These are phyloP conservation scores for Psilocybe cubensis DNA, from an alignment of 768 basidiomycete species.

Conservation along the genomic window DNA sequence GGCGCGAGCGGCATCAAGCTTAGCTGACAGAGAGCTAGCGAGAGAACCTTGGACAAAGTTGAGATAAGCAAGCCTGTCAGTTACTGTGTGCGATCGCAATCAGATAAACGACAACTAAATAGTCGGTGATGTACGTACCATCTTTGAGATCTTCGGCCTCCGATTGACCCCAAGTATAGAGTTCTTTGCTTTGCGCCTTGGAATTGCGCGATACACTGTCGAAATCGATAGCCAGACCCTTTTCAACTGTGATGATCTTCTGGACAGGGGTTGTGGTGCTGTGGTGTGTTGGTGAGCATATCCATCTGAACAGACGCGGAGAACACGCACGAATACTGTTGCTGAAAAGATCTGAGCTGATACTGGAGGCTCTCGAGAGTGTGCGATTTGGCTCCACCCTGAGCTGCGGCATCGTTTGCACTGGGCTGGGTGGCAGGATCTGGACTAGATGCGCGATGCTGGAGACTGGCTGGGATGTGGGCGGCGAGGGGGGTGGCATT, in stretches of 20 bases:
- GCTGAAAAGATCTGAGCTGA: constrained; percentile 72
- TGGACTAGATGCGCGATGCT: constrained; percentile 37
- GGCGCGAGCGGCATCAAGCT: constrained; percentile 64
- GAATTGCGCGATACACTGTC: constrained; percentile 67
- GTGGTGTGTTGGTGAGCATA: constrained; percentile 3
- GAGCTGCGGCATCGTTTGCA: constrained; percentile 45
- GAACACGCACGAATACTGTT: constrained; percentile 69
- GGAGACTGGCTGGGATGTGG: constrained; percentile 48
- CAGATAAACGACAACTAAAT: constrained; percentile 1
- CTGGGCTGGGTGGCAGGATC: constrained; percentile 41
- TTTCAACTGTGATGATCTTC: constrained; percentile 78
- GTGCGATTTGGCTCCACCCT: constrained; percentile 51
- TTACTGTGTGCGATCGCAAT: constrained; percentile 45
- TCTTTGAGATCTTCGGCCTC: constrained; percentile 78
- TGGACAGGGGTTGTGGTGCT: constrained; percentile 70
- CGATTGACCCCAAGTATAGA: constrained; percentile 82
- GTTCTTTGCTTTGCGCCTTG: constrained; percentile 79
- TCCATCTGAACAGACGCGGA: neutral
- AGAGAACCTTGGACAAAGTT: constrained; percentile 79
- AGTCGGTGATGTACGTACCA: constrained; percentile 43
- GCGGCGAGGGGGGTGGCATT: constrained; percentile 61
- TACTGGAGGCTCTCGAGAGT: constrained; percentile 68
- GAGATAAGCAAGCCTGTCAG: constrained; percentile 81
- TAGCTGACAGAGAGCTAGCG: constrained; percentile 58
- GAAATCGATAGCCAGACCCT: constrained; percentile 77